A percentile compares a stretch with the other conserved stretches of the same genome.
Conservation (phyloP, 306 rosid species). For the Casuarina glauca region DNA sequence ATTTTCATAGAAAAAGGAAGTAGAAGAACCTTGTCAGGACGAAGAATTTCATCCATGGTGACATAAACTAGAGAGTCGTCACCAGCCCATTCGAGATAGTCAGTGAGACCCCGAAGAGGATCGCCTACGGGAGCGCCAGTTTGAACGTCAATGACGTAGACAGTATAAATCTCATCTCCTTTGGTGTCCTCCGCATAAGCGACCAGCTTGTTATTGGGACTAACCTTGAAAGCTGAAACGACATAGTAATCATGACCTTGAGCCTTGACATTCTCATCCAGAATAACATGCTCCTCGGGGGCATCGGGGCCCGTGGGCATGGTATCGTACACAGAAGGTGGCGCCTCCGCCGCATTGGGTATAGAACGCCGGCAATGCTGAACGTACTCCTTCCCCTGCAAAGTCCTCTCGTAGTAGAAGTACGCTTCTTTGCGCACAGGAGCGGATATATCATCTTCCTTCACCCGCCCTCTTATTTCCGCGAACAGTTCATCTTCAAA, state of each 20-base stretch:
- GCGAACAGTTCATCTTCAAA: slow-evolving; percentile 64
- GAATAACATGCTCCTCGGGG: slow-evolving; percentile 72
- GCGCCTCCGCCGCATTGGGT: slow-evolving; percentile 37
- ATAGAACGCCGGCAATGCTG: slow-evolving; percentile 73
- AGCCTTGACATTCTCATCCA: slow-evolving; percentile 86
- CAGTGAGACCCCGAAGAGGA: slow-evolving; percentile 57
- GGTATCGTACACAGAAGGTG: slow-evolving; percentile 58
- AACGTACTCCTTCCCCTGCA: slow-evolving; percentile 73
- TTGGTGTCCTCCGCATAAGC: slow-evolving; percentile 92
- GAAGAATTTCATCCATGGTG: slow-evolving; percentile 84
- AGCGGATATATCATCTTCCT: slow-evolving; percentile 77
- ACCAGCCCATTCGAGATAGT: slow-evolving; percentile 75
- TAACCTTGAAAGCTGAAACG: slow-evolving; percentile 63
- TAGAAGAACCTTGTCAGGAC: slow-evolving; percentile 79
- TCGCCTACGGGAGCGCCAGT: slow-evolving; percentile 61
- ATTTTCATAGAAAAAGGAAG: not conserved
- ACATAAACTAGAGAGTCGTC: slow-evolving; percentile 62
- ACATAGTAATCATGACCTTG: slow-evolving; percentile 55
- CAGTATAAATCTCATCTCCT: slow-evolving; percentile 87
- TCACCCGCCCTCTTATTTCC: slow-evolving; percentile 80
- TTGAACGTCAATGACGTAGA: slow-evolving; percentile 70
- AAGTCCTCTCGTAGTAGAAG: slow-evolving; percentile 68
- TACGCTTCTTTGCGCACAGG: slow-evolving; percentile 67
- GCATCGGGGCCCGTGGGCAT: slow-evolving; percentile 70
- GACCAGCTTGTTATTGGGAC: slow-evolving; percentile 77